Evolutionary conservation across 2,329 filamentous ascomycete genomes (phyloP), one percentile per base, ranked within the genome.

Genomic region (Alternaria brassicicola): DNA sequence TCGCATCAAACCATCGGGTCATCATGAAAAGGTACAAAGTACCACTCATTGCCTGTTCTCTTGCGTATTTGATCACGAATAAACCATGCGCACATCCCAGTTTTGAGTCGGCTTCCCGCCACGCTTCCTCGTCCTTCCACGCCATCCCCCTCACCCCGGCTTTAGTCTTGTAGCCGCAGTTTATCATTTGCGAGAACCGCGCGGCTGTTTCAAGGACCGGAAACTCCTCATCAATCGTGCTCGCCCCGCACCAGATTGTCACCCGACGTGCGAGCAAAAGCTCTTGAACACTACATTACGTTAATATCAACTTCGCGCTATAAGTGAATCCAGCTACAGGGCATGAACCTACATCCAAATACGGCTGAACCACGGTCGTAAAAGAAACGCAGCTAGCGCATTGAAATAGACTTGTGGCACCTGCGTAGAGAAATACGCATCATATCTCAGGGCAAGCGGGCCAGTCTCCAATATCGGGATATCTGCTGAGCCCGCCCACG

Each of bases 41-140:
- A 19, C 26, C 26, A 10, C 0, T 28, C 41, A 3, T 2, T 3
- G 4, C 23, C 0, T 28, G 8, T 2, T 43, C 41, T 13, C 41
- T 5, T 6, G 4, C 9, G 2, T 12, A 2, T 43, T 43, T 43
- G 0, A 43, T 43, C 25, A 1, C n/a, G 2, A n/a, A 26, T 3
- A 43, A 2, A 3, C 4, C 2, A 3, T 2, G 6, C 1, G 41
- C 41, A n/a, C 41, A 43, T 13, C 2, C 1, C 1, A 26, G 41
- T 19, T 7, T 39, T 2, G 13, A 13, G 1, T 19, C 19, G 1
- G 2, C 36, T 23, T n/a, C 4, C 36, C 36, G 17, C 3, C n/a
- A 17, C 3, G 1, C 36, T 0, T 38, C 3, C 3, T 7, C 3
- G 1, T 26, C 41, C 0, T 43, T 2, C 15, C 13, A 6, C 3